phyloP scores from a whole-genome alignment of 2,329 filamentous ascomycete genomes.

The Paraphoma sp. region DNA sequence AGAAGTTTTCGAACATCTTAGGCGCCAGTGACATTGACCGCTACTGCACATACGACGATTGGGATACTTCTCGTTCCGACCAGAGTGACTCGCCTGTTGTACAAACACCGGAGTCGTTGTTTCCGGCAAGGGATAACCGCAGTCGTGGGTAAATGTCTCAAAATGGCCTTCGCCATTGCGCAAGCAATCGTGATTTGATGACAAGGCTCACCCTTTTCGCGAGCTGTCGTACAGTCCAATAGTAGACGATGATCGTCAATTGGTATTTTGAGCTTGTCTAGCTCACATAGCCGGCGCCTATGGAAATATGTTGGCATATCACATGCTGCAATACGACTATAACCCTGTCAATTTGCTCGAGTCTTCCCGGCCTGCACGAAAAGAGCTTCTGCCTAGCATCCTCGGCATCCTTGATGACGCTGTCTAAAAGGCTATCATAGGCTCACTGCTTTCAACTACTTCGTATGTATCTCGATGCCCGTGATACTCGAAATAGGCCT shows the following conservation, averaged over 20 bases:
- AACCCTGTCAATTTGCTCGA: too few relatives aligned
- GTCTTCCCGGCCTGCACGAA: neutral
- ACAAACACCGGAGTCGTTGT: too few relatives aligned
- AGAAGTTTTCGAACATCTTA: too few relatives aligned
- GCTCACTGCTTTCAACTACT: constrained; percentile 17
- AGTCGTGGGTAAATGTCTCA: neutral
- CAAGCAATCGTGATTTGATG: too few relatives aligned
- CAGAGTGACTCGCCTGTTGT: too few relatives aligned
- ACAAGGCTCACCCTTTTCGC: too few relatives aligned
- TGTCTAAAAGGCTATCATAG: constrained; percentile 22
- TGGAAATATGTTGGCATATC: neutral
- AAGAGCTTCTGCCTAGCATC: neutral
- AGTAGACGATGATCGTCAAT: neutral
- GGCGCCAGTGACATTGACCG: neutral
- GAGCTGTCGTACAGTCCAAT: neutral
- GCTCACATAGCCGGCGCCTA: neutral
- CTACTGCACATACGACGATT: neutral
- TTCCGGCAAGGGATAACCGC: neutral
- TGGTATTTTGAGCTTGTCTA: neutral
- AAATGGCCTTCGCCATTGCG: neutral
- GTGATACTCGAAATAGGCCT: constrained; percentile 42
- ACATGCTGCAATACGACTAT: neutral
- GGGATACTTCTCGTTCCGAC: neutral
- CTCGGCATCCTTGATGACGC: too few relatives aligned
- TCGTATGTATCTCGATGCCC: constrained; percentile 44